A percentile compares a stretch with the other conserved stretches of the same genome.
Evolutionary conservation across 1,284 basidiomycete species (phyloP).

Genomic region (Ceratorhiza oryzae-sativae): DNA sequence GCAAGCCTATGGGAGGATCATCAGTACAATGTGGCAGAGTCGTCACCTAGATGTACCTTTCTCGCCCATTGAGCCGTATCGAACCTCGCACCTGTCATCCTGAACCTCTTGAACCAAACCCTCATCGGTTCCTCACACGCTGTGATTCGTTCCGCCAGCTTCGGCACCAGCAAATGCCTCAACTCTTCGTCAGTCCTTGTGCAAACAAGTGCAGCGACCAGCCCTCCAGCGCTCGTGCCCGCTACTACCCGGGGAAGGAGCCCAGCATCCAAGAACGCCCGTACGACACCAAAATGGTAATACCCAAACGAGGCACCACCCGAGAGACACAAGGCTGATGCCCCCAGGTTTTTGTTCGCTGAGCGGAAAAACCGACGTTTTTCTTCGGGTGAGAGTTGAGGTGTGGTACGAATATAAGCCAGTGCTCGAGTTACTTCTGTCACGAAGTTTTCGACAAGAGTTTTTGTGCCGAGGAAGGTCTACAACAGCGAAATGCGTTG

Average conservation of each 20-base stretch:
- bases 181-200: conserved; percentile 92
- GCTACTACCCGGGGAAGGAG: conserved; percentile 84
- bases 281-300: conserved; percentile 91
- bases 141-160: conserved; percentile 85
- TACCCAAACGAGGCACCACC: conserved; percentile 96
- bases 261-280: conserved; percentile 87
- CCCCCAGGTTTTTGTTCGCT: conserved; percentile 87
- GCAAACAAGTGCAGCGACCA: conserved; percentile 86
- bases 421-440: conserved; percentile 79
- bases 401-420: conserved; percentile 74
- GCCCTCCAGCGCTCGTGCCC: conserved; percentile 92
- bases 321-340: conserved; percentile 90
- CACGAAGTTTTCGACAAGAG: conserved; percentile 86
- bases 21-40: no score
- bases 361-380: conserved; percentile 93
- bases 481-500: conserved; percentile 48
- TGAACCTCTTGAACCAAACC: conserved; percentile 83
- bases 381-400: conserved; percentile 81
- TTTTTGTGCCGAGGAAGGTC: conserved; percentile 91
- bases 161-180: conserved; percentile 75
- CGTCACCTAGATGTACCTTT: conserved; percentile 65
- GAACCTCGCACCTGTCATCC: conserved; percentile 91
- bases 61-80: conserved; percentile 90
- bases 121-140: conserved; percentile 87
- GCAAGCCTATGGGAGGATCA: conserved; percentile 54